Evolutionary conservation across 305 asterid species (phyloP).

Genomic region (Coffea humblotiana): DNA sequence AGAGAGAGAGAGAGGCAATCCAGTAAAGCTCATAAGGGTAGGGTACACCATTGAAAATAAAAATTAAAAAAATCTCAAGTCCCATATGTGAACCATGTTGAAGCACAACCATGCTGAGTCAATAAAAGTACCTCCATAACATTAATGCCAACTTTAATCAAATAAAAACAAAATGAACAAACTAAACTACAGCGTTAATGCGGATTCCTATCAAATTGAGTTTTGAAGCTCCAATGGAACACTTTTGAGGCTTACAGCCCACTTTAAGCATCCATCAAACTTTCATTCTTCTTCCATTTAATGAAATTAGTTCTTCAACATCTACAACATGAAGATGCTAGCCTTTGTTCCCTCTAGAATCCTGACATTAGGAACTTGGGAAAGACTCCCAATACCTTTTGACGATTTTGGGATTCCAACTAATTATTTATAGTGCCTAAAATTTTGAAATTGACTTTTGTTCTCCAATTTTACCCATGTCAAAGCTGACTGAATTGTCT

Average conservation of each 20-base stretch:
- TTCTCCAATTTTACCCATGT: no score
- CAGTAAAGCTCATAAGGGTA: background rate
- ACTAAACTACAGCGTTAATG: background rate
- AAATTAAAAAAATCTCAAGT: background rate
- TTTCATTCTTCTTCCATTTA: no score
- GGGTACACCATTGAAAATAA: background rate
- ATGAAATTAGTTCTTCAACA: background rate
- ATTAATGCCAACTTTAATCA: background rate
- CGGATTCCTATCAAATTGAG: background rate
- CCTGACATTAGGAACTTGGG: background rate
- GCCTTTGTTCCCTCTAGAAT: background rate
- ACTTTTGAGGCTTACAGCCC: background rate
- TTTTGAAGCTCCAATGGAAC: no score
- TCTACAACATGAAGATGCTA: background rate
- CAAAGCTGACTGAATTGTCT: no score
- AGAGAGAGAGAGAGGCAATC: background rate
- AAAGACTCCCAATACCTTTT: background rate
- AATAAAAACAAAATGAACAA: slow-evolving; percentile 4
- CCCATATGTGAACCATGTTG: background rate
- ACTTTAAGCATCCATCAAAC: background rate
- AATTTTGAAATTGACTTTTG: no score
- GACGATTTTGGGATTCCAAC: no score
- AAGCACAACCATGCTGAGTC: background rate
- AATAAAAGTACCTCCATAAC: background rate
- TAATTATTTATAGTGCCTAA: no score